These are phyloP conservation scores for Torrubiella hemipterigena DNA, from an alignment of 2,329 filamentous ascomycete species.

Conservation along the genomic window DNA sequence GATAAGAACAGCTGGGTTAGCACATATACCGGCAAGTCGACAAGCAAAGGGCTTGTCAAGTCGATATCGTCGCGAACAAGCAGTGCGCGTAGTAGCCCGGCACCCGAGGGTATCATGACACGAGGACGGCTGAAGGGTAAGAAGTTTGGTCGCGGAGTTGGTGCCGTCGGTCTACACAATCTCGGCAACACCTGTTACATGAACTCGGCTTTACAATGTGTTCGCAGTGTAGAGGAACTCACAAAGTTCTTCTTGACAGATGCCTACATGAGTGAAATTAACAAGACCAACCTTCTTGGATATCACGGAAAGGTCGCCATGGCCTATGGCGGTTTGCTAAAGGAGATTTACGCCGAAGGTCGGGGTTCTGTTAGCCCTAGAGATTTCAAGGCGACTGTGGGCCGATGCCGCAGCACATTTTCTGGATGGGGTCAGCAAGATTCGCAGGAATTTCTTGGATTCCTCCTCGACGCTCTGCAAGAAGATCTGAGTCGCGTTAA, in stretches of 20 bases:
- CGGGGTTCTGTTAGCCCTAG: constrained; percentile 63
- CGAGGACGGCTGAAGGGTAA: constrained; percentile 60
- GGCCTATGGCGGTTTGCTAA: constrained; percentile 65
- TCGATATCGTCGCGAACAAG: constrained; percentile 15
- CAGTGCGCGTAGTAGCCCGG: constrained; percentile 60
- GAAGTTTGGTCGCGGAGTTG: constrained; percentile 56
- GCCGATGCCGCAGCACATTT: constrained; percentile 72
- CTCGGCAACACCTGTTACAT: constrained; percentile 98
- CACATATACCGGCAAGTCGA: constrained; percentile 25
- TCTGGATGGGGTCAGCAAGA: constrained; percentile 95
- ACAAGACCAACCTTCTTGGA: constrained; percentile 72
- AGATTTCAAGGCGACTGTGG: constrained; percentile 72
- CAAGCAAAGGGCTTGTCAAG: constrained; percentile 15
- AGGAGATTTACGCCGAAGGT: constrained; percentile 64
- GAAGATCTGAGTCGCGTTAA: constrained; percentile 89
- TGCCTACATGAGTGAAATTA: constrained; percentile 69
- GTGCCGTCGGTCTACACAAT: constrained; percentile 76
- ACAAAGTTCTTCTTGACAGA: constrained; percentile 79
- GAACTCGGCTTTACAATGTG: constrained; percentile 93
- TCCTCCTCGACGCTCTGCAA: constrained; percentile 85
- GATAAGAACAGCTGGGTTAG: constrained; percentile 47
- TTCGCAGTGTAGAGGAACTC: constrained; percentile 85
- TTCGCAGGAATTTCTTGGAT: constrained; percentile 92
- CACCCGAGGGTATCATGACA: constrained; percentile 48
- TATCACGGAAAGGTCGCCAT: constrained; percentile 80